Conservation (phyloP, 208 protist genomes). For the Trypanosomatidae sp. region DNA sequence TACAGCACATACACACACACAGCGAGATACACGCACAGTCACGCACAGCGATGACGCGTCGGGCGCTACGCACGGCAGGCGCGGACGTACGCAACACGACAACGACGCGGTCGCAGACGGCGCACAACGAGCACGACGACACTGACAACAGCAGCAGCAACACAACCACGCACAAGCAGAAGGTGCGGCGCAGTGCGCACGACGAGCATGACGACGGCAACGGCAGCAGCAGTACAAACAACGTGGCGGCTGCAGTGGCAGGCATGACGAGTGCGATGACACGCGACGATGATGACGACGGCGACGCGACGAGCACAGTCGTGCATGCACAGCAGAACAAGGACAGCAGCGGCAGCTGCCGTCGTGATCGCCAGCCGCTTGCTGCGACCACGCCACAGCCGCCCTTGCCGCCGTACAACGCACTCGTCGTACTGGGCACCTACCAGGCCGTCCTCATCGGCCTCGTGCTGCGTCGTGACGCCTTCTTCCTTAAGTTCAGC, state of each 20-base stretch:
- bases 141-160: too few relatives aligned
- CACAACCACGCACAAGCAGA: neutral
- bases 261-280: neutral
- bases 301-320: neutral
- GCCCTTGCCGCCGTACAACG: constrained; percentile 6
- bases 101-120: too few relatives aligned
- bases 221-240: too few relatives aligned
- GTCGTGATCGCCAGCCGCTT: neutral
- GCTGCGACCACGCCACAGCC: neutral
- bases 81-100: too few relatives aligned
- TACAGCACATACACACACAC: too few relatives aligned
- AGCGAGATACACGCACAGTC: too few relatives aligned
- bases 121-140: too few relatives aligned
- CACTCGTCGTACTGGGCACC: constrained; percentile 53
- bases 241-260: too few relatives aligned
- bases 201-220: neutral
- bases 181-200: neutral
- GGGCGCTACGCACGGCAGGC: too few relatives aligned
- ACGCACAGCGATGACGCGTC: too few relatives aligned
- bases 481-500: constrained; percentile 60
- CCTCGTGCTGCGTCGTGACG: constrained; percentile 21
- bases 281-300: neutral
- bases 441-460: constrained; percentile 69
- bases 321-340: neutral
- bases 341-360: too few relatives aligned